Conservation (phyloP, 1,139 yeast genomes). For the Pichia sp. region DNA sequence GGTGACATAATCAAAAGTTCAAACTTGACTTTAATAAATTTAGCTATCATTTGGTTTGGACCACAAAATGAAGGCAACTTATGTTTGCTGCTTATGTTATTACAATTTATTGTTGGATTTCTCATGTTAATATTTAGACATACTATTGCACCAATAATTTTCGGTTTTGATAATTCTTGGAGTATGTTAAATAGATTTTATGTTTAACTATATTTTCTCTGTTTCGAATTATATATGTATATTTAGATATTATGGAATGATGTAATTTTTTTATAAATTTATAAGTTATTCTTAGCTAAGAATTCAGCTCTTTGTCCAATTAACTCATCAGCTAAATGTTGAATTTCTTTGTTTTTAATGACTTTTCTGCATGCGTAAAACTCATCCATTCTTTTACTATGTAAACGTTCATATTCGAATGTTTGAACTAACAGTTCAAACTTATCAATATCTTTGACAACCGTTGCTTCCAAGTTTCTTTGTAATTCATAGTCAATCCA, state of each 20-base stretch:
- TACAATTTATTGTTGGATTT: slow-evolving; percentile 64
- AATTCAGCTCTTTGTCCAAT: slow-evolving; percentile 48
- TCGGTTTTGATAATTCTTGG: slow-evolving; percentile 74
- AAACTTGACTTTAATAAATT: slow-evolving; percentile 81
- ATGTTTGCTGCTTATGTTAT: slow-evolving; percentile 48
- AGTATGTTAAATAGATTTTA: slow-evolving; percentile 28
- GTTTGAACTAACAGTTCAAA: slow-evolving; percentile 88
- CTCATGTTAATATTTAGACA: slow-evolving; percentile 69
- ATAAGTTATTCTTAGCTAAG: slow-evolving; percentile 27
- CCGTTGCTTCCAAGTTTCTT: slow-evolving; percentile 73
- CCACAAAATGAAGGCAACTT: slow-evolving; percentile 80
- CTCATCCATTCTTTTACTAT: slow-evolving; percentile 56
- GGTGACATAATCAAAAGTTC: slow-evolving; percentile 45
- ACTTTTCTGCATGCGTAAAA: slow-evolving; percentile 58
- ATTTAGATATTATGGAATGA: neutral
- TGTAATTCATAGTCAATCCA: slow-evolving; percentile 93
- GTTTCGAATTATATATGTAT: neutral
- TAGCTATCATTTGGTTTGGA: slow-evolving; percentile 78
- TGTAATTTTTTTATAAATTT: neutral
- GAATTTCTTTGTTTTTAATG: slow-evolving; percentile 69
- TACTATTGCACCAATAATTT: slow-evolving; percentile 75
- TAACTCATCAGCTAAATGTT: slow-evolving; percentile 62
- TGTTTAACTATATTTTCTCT: too few relatives aligned
- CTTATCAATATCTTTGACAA: slow-evolving; percentile 92
- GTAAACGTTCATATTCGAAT: slow-evolving; percentile 75